Evolutionary conservation across 2,329 filamentous ascomycete genomes (phyloP), one percentile per base, ranked within the genome.

Genomic region (Cladosporium sp.): DNA sequence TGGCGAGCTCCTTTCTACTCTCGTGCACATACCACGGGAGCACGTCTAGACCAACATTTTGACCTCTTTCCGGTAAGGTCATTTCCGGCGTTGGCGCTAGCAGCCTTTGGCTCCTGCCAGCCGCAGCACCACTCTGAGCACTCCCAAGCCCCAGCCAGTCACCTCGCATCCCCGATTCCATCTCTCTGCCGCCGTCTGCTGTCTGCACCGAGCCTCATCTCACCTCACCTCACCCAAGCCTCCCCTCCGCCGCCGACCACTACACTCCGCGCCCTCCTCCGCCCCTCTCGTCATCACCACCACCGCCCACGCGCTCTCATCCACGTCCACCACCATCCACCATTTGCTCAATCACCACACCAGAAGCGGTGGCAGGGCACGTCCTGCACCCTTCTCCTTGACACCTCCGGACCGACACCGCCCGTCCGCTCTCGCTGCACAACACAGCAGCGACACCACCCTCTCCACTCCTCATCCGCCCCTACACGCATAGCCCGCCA

Each of bases 401-500:
- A 38, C 49, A 51, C 38, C 32, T 26, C 24, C 51, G 24, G 61
- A 38, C 51, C 61, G 26, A 55, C 51, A 55, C 24, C 51, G 12
- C 51, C 51, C 51, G 36, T 28, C 36, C 24, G 14, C 21, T 49
- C 36, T 44, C 44, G 24, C 64, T 38, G 44, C 41, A 18, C 59
- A 15, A 30, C 54, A 28, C 18, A 24, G 44, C 54, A 32, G 34
- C 28, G 34, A 12, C 14, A 49, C 14, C 24, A 47, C 34, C 61
- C 44, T 69, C 63, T 67, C 63, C 65, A 15, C 68, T 67, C 67
- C 44, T 63, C 38, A 65, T 41, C 41, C 66, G 64, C 62, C 58
- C 38, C n/a, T 66, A 68, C 34, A 60, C 61, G n/a, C 65, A 68
- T 51, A 70, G 65, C 49, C 49, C 52, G 49, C 62, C 55, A 95